These are phyloP conservation scores for Epichloe baconii DNA, from an alignment of 2,329 filamentous ascomycete species.

Conservation along the genomic window DNA sequence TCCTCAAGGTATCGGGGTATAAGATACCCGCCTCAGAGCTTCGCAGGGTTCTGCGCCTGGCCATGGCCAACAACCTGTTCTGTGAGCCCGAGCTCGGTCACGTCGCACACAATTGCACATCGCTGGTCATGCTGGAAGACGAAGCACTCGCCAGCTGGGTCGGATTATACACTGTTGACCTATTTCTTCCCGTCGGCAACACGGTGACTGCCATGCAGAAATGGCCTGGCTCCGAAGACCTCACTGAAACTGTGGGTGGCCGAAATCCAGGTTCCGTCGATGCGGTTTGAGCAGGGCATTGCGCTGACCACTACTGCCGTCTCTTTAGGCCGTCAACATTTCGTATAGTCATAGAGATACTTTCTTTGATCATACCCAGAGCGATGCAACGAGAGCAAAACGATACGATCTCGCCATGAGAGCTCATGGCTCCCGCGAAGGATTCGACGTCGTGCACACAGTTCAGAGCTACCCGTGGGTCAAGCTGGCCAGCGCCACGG, in stretches of 20 bases:
- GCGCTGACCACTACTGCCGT: too few relatives aligned
- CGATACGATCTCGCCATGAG: conserved; percentile 21
- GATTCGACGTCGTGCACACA: conserved; percentile 11
- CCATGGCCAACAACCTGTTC: conserved; percentile 27
- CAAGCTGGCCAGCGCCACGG: conserved; percentile 11
- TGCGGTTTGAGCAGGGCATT: too few relatives aligned
- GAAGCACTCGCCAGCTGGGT: conserved; percentile 18
- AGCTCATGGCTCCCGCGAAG: conserved; percentile 14
- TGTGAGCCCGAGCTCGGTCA: conserved; percentile 22
- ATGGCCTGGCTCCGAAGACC: conserved; percentile 23
- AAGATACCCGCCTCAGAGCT: conserved; percentile 20
- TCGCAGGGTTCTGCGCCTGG: conserved; percentile 25
- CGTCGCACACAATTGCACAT: conserved; percentile 26
- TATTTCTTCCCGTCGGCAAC: conserved; percentile 17
- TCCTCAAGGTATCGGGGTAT: conserved; percentile 22
- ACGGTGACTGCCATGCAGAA: conserved; percentile 20
- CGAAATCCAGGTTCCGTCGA: too few relatives aligned
- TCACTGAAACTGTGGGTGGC: conserved; percentile 16
- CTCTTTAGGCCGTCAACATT: conserved; percentile 14
- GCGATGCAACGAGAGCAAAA: conserved; percentile 13
- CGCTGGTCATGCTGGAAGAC: conserved; percentile 18
- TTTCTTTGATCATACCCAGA: conserved; percentile 17
- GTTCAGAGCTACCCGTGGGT: conserved; percentile 13
- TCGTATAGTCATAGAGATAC: conserved; percentile 12
- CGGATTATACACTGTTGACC: conserved; percentile 16